phyloP scores from a whole-genome alignment of 306 rosid genomes.

The Abrus pulchellus region DNA sequence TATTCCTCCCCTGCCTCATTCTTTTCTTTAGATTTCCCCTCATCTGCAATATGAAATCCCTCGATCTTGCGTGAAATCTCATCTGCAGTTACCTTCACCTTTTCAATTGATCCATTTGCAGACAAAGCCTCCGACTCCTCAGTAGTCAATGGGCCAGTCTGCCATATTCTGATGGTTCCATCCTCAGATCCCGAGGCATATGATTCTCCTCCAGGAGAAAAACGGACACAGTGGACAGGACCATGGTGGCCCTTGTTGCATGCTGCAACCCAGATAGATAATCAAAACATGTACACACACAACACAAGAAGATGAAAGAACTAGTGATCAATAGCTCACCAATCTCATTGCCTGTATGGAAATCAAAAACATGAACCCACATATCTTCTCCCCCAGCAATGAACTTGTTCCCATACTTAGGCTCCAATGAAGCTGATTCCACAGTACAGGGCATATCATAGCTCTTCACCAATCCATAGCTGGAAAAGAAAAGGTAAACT shows the following conservation, averaged over 20 bases:
- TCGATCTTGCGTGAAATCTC: slow-evolving; percentile 86
- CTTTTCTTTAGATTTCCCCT: slow-evolving; percentile 72
- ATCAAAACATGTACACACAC: slow-evolving; percentile 28
- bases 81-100: slow-evolving; percentile 66
- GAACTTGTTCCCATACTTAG: slow-evolving; percentile 90
- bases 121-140: slow-evolving; percentile 65
- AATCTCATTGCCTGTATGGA: slow-evolving; percentile 93
- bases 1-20: slow-evolving; percentile 70
- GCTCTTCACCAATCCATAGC: slow-evolving; percentile 96
- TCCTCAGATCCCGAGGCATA: slow-evolving; percentile 99
- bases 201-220: slow-evolving; percentile 98
- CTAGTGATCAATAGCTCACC: slow-evolving; percentile 57
- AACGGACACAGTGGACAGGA: slow-evolving; percentile 96
- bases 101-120: slow-evolving; percentile 69
- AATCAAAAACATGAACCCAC: slow-evolving; percentile 97
- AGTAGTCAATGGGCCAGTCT: slow-evolving; percentile 77
- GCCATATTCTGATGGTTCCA: slow-evolving; percentile 99
- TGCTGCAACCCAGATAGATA: slow-evolving; percentile 63
- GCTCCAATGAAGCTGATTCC: slow-evolving; percentile 96
- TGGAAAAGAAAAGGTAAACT: slow-evolving; percentile 46
- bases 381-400: slow-evolving; percentile 98
- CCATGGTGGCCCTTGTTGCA: slow-evolving; percentile 99
- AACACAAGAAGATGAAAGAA: background rate
- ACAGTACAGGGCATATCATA: slow-evolving; percentile 92
- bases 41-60: slow-evolving; percentile 78